These are phyloP conservation scores for Pinus albicaulis DNA, from an alignment of 75 land plant genomes.

Conservation along the genomic window DNA sequence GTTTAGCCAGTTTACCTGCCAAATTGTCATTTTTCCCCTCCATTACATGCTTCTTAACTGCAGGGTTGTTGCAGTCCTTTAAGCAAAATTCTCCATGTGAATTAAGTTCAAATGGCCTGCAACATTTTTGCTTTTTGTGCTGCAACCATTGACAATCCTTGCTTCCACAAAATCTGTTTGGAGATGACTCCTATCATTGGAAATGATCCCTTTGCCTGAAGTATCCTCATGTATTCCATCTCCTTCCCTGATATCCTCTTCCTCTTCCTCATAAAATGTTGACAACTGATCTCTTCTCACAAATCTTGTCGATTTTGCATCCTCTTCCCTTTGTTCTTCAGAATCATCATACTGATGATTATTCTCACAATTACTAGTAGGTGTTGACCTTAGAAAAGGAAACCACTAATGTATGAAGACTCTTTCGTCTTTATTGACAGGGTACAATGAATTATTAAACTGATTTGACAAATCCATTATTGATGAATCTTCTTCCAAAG, in stretches of 20 bases:
- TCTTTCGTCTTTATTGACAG: slow-evolving; percentile 1
- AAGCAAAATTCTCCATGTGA: background rate
- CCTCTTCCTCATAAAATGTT: slow-evolving; percentile 71
- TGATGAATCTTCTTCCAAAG: background rate
- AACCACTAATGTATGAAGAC: background rate
- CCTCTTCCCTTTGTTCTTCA: background rate
- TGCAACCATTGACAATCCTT: background rate
- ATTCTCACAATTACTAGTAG: background rate
- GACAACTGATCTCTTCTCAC: slow-evolving; percentile 48
- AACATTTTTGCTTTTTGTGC: background rate
- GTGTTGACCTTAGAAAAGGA: background rate
- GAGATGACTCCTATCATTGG: background rate
- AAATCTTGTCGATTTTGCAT: slow-evolving; percentile 17
- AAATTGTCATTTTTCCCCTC: slow-evolving; percentile 31
- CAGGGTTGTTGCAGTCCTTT: background rate
- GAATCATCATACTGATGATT: background rate
- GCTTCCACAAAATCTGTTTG: background rate
- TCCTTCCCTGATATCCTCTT: slow-evolving; percentile 35
- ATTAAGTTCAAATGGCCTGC: background rate
- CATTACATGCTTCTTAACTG: slow-evolving; percentile 28
- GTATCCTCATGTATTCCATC: background rate
- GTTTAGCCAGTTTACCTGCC: background rate
- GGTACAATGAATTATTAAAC: background rate
- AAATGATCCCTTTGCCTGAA: slow-evolving; percentile 32
- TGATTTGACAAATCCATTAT: background rate